A percentile compares a stretch with the other conserved stretches of the same genome.
These are phyloP conservation scores for Fagopyrum tataricum DNA, from an alignment of 148 eudicot genomes.

Conservation along the genomic window DNA sequence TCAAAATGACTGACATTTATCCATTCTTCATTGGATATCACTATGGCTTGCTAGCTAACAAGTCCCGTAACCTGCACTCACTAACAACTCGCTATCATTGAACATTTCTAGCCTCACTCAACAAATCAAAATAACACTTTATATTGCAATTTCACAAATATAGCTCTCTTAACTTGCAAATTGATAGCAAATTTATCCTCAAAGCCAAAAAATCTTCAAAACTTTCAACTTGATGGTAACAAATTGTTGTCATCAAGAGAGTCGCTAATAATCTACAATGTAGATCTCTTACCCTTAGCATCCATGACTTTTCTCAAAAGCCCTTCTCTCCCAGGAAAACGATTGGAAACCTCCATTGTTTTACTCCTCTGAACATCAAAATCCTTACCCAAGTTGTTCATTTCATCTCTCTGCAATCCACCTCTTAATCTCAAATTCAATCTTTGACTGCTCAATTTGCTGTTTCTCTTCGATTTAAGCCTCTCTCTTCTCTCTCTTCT, in stretches of 20 bases:
- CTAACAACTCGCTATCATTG: background rate
- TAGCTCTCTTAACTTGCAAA: background rate
- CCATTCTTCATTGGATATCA: no score
- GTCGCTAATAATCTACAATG: background rate
- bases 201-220: no score
- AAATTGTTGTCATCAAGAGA: no score
- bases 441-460: background rate
- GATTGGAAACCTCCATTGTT: constrained; percentile 19
- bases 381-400: background rate
- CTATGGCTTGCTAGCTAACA: no score
- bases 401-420: background rate
- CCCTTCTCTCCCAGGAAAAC: constrained; percentile 69
- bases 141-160: no score
- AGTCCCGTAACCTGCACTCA: background rate
- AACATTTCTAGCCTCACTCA: background rate
- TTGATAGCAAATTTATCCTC: no score
- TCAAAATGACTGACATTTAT: no score
- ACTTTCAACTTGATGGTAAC: no score
- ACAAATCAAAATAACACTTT: no score
- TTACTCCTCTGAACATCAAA: background rate
- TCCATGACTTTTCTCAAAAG: constrained; percentile 40
- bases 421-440: background rate
- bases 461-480: constrained; percentile 29
- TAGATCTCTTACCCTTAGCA: constrained; percentile 9
- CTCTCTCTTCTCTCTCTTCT: constrained; percentile 65